Evolutionary conservation across 2,329 filamentous ascomycete species (phyloP), one percentile per base, ranked within the genome.

Genomic region (Acephala macrosclerotiorum): DNA sequence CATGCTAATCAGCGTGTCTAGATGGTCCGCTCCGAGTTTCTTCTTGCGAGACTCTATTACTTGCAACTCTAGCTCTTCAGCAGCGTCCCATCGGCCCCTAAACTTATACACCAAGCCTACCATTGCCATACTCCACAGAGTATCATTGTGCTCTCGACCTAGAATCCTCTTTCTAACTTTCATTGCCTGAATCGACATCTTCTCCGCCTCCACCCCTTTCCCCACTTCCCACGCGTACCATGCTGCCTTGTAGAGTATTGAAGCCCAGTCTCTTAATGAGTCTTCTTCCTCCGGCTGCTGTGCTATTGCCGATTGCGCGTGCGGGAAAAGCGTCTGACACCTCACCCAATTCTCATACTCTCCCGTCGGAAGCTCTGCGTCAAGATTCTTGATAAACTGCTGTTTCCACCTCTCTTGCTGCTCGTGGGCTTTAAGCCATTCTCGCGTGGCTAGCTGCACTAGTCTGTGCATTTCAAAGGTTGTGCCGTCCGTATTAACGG

Each of bases 121-220:
- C 51, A 56, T 56, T 35, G 51, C 51, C 26, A 56, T 56, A 5
- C 51, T 16, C 12, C 16, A 35, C n/a, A 56, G 51, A 33, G 51
- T 56, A 56, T 56, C 51, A 56, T 16, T 56, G 20, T 56, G 51
- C 16, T 36, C 33, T 8, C 35, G 5, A 56, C 51, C 51, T 7
- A 56, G 51, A 56, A 56, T 56, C 25, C n/a, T 56, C 26, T 56
- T 56, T 33, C 51, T 5, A n/a, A 56, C 51, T 56, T 56, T 56
- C 51, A 56, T 56, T 56, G n/a, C 51, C 7, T 56, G 51, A 56
- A 56, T 26, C 26, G 51, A 5, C 51, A 56, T 56, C 6, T 56
- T 35, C 33, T 56, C 51, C 16, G 26, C 16, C 51, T 56, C 51
- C 51, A 56, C 51, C 8, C 51, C 51, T 36, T 56, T 56, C n/a